Evolutionary conservation across 352 stramenopile species (phyloP), one percentile per base, ranked within the genome.

Genomic region (Globisporangium camurandrum): DNA sequence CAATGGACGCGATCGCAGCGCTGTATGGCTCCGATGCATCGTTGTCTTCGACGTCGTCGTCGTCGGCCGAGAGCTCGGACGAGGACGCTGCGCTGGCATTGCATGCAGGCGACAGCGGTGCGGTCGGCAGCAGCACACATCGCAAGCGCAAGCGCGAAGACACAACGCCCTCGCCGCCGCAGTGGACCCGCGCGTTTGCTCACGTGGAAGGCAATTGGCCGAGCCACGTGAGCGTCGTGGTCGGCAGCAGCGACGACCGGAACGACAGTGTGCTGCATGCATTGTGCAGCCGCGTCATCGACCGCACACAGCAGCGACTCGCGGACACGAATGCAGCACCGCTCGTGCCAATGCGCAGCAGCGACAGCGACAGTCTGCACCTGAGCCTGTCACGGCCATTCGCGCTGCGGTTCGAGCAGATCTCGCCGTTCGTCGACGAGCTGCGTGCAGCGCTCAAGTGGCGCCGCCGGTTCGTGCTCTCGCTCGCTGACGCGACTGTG

Each of bases 171-270:
- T n/a, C 38, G 8, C 20, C 38, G 22, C 48, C 46, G 24, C 57
- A 62, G 37, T 89, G 76, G 78, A 77, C 60, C 42, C 72, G 82
- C 53, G 57, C 62, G 20, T 90, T 93, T 46, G 62, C 72, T 24
- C 79, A 90, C 45, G 76, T 90, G 10, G 75, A 85, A 40, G 82
- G 79, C 46, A 87, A 93, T 47, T 93, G 82, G 82, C 79, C 82
- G 41, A 89, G 78, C 45, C 77, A 93, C 27, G 66, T 93, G 33
- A 64, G 66, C 33, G 68, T 89, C 31, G 39, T 62, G 20, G 61
- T 90, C n/a, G 24, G 47, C 37, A 40, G 45, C 39, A 42, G 70
- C 6, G 56, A 55, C 36, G 23, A 24, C 16, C 9, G 30, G 9
- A 34, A 34, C 30, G 14, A 34, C 24, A 34, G 43, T 4, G 53